These are phyloP conservation scores for Diutina neorugosa DNA, from an alignment of 1,139 yeast species.

Conservation along the genomic window DNA sequence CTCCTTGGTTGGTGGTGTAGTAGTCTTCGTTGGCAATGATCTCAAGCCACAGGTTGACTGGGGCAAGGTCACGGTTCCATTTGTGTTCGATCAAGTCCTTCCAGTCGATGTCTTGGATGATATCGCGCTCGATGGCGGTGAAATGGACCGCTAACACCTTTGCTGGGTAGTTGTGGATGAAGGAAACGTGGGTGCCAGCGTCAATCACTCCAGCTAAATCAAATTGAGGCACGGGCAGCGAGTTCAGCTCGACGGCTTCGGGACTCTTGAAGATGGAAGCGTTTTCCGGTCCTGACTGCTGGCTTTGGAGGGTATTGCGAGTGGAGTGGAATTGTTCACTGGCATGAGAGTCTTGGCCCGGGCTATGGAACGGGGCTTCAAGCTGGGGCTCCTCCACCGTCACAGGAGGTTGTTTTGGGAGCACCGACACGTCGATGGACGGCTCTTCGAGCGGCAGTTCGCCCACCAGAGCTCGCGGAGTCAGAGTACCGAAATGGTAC, in stretches of 20 bases:
- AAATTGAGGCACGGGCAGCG: neutral
- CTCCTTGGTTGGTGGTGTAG: constrained; percentile 45
- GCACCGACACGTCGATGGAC: neutral
- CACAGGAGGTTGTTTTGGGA: neutral
- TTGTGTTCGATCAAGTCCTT: constrained; percentile 69
- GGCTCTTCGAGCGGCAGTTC: neutral
- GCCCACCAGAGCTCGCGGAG: neutral
- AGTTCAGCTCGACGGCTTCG: neutral
- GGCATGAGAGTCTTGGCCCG: neutral
- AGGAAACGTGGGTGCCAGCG: constrained; percentile 53
- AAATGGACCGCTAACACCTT: constrained; percentile 61
- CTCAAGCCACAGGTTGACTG: constrained; percentile 82
- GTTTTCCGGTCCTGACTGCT: neutral
- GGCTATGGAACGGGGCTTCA: neutral
- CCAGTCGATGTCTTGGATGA: constrained; percentile 84
- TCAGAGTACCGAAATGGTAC: constrained; percentile 12
- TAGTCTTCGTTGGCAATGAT: constrained; percentile 51
- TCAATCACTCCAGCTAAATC: constrained; percentile 15
- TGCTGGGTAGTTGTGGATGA: constrained; percentile 62
- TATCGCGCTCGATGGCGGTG: constrained; percentile 77
- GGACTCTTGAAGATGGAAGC: neutral
- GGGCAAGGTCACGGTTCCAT: constrained; percentile 57
- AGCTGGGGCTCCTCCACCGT: neutral
- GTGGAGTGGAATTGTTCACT: neutral
- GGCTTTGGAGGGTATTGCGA: neutral